phyloP scores from a whole-genome alignment of 176 grass and related monocot genomes.

The Otatea glauca region DNA sequence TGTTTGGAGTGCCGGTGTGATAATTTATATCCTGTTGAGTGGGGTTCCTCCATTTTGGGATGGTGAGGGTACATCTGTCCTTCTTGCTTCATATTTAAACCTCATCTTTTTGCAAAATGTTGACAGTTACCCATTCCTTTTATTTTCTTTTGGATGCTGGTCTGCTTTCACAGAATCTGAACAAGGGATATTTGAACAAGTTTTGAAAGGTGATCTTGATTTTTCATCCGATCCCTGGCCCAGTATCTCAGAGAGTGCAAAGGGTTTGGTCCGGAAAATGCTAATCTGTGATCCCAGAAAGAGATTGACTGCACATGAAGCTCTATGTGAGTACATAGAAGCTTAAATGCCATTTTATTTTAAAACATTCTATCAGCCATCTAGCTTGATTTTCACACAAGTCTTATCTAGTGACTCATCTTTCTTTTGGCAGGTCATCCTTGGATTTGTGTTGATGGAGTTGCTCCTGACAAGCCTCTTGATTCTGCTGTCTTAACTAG shows the following conservation, averaged over 20 bases:
- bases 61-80: slow-evolving; percentile 52
- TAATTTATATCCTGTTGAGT: slow-evolving; percentile 73
- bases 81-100: slow-evolving; percentile 12
- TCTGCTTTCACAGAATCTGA: slow-evolving; percentile 57
- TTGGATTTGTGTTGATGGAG: slow-evolving; percentile 76
- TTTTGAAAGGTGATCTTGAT: slow-evolving; percentile 62
- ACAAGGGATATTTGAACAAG: slow-evolving; percentile 83
- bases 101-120: slow-evolving; percentile 15
- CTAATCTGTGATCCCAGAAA: slow-evolving; percentile 75
- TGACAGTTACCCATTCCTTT: slow-evolving; percentile 6
- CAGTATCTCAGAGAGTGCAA: slow-evolving; percentile 77
- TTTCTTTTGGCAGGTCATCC: slow-evolving; percentile 81
- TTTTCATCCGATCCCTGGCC: too few relatives aligned
- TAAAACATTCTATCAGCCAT: too few relatives aligned
- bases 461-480: slow-evolving; percentile 85
- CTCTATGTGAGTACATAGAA: slow-evolving; percentile 79
- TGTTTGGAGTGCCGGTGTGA: slow-evolving; percentile 80
- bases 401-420: too few relatives aligned
- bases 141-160: slow-evolving; percentile 31
- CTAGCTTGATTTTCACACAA: too few relatives aligned
- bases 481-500: slow-evolving; percentile 77
- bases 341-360: too few relatives aligned
- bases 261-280: slow-evolving; percentile 83
- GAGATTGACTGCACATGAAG: slow-evolving; percentile 79
- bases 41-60: slow-evolving; percentile 85